phyloP scores from a whole-genome alignment of 2,329 filamentous ascomycete genomes.

The Fusarium coicis region DNA sequence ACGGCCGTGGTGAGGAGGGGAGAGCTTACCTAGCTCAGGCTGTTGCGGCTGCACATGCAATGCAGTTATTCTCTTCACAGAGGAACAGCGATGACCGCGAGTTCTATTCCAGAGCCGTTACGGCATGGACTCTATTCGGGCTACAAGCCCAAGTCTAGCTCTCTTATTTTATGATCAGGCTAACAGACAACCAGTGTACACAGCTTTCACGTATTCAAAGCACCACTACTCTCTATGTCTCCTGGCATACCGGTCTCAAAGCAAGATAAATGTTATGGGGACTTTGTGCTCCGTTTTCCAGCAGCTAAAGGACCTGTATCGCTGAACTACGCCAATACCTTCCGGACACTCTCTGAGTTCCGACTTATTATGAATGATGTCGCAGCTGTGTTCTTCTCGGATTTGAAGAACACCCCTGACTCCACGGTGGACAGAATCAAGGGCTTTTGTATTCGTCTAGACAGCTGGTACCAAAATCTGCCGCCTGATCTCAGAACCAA shows the following conservation, averaged over 20 bases:
- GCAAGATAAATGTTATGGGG: neutral
- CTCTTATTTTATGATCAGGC: fast-evolving
- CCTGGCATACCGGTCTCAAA: neutral
- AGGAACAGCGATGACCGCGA: neutral
- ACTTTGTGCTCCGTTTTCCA: neutral
- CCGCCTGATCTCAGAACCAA: neutral
- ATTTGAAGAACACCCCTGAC: fast-evolving
- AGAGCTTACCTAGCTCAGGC: neutral
- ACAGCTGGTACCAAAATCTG: neutral
- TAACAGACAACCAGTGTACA: neutral
- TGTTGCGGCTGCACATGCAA: neutral
- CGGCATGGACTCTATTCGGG: neutral
- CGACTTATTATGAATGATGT: neutral
- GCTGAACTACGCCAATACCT: neutral
- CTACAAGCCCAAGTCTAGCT: neutral
- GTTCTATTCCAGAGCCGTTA: neutral
- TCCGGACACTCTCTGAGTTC: neutral
- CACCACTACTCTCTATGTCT: neutral
- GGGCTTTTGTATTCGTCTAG: neutral
- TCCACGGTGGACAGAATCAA: fast-evolving
- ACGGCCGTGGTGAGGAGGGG: neutral
- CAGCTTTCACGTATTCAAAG: neutral
- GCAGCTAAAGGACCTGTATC: neutral
- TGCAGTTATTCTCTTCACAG: neutral
- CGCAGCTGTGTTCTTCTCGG: neutral